Evolutionary conservation across 441 rosid species (phyloP), one percentile per base, ranked within the genome.

Genomic region (Pelargonium citronellum): DNA sequence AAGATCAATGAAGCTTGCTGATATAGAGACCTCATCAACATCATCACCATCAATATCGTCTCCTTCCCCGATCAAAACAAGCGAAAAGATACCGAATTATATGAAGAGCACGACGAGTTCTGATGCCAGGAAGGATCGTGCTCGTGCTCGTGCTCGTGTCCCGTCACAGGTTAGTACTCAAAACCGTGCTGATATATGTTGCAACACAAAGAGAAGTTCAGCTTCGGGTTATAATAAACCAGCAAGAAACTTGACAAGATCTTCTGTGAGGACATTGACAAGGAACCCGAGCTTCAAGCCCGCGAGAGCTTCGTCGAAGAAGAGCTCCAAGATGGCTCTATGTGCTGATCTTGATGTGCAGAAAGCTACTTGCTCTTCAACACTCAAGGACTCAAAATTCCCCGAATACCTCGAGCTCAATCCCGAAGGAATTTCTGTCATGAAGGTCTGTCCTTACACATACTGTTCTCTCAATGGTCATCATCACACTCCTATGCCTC

Each of bases 391-490:
- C 64, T 84, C 89, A 0, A 91, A 89, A 69, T 89, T 89, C 69
- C 94, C 96, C 2, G 58, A 79, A 44, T 87, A 85, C 79, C 82
- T 94, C 69, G 74, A 61, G 85, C 90, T 90, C 73, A 85, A 77
- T 66, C 89, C 86, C 37, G 84, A 80, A 69, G 95, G 99, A 66
- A 86, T 92, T 72, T 94, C 99, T 5, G 84, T 74, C 37, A 69
- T 77, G 75, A 89, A 82, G 89, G 95, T 94, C 22, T 94, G 99
- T 66, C 89, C 92, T 15, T 91, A 85, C 72, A 85, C 75, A 17
- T 89, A 89, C 74, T 94, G 99, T 74, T 94, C 99, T 64, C 95
- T 94, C 19, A 94, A 94, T 46, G 97, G 95, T 20, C 95, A 90
- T 82, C 84, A 74, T 55, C 96, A 85, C 67, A 46, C 8, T 2